Base-by-base conservation (phyloP, 1,139 yeast genomes). In the Chernovozyma aurita region DNA sequence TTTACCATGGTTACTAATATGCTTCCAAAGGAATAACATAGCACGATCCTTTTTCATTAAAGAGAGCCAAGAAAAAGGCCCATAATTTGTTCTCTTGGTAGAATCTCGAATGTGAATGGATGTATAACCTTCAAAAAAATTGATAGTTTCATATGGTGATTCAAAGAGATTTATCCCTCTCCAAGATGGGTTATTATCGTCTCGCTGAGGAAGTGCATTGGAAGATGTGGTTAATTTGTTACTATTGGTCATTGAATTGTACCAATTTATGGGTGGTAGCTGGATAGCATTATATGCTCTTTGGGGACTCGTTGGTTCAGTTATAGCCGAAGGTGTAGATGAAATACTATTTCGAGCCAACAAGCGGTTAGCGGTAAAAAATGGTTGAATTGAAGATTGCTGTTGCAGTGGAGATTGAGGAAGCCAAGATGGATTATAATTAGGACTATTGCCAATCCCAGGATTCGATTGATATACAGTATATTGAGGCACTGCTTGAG, bases 31-130 rank as follows among this genome's bases (percentile, higher is more conserved):
- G 9, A 15, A 9, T 40, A 28, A 45, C 27, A 63, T 45, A 3
- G 56, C 63, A 3, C 46, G 44, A 41, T 70, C 76, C 34, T 58
- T 57, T 37, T 55, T 51, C 44, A 67, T 46, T 11, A 70, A 42
- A 0, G 74, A 54, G 4, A 68, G 43, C 64, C 74, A 64, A 0
- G 75, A 53, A 37, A 67, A 60, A 0, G 72, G 63, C 1, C 72
- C 75, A 46, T 54, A 59, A 34, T 56, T 54, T 32, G 55, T 53
- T 31, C 63, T 44, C 28, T 66, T 46, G 2, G 53, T 39, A 2
- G 43, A 34, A 13, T 51, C 58, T 33, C 52, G 55, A 21, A 49
- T 37, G 36, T 54, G 52, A 3, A 57, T 38, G 0, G 69, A 52
- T 11, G 59, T 45, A 42, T 55, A 60, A 3, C 60, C 63, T 12